A percentile compares a stretch with the other conserved stretches of the same genome.
These are phyloP conservation scores for Apophysomyces variabilis DNA, from an alignment of 371 early-diverging fungal genomes.

Conservation along the genomic window DNA sequence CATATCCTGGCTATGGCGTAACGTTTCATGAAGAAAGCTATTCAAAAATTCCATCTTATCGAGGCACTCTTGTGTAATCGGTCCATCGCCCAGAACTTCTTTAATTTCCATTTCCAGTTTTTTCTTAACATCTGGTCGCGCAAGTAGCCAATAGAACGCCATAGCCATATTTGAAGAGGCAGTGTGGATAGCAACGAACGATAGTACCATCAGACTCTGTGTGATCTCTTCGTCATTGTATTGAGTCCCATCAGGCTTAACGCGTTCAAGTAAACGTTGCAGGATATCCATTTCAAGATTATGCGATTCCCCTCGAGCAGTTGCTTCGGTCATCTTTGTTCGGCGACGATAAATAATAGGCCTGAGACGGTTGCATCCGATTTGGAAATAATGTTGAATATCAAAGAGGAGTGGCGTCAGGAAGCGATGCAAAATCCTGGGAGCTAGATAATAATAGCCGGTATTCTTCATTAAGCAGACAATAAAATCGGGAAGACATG, in stretches of 20 bases:
- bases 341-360: conserved; percentile 28
- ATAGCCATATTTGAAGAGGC: conserved; percentile 34
- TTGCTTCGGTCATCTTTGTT: conserved; percentile 5
- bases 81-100: conserved; percentile 26
- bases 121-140: conserved; percentile 37
- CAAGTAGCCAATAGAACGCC: conserved; percentile 36
- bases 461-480: conserved; percentile 32
- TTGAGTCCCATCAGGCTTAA: conserved; percentile 23
- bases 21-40: conserved; percentile 37
- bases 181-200: conserved; percentile 45
- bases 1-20: conserved; percentile 40
- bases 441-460: conserved; percentile 20
- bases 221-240: conserved; percentile 24
- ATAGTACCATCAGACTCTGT: conserved; percentile 30
- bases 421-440: conserved; percentile 26
- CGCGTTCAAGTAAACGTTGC: conserved; percentile 29
- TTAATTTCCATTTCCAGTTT: conserved; percentile 33
- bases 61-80: conserved; percentile 29
- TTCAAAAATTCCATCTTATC: conserved; percentile 38
- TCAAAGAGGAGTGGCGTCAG: conserved; percentile 30
- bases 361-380: conserved; percentile 28
- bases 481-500: conserved; percentile 40
- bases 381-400: conserved; percentile 22
- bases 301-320: conserved; percentile 2
- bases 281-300: conserved; percentile 24